Conservation (phyloP, 768 basidiomycete genomes). For the Pulveroboletus ravenelii region DNA sequence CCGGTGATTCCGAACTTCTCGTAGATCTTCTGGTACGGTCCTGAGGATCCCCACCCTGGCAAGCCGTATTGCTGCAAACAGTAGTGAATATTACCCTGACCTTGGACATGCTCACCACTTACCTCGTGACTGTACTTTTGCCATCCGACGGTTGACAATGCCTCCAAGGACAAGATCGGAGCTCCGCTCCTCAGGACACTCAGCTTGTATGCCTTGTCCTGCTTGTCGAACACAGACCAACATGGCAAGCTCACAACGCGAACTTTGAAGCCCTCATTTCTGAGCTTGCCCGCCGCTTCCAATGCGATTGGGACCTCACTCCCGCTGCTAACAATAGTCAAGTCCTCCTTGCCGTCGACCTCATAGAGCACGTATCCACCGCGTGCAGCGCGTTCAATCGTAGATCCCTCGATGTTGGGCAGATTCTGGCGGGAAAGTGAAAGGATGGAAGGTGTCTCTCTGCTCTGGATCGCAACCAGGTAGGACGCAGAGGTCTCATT, state of each 20-base stretch:
- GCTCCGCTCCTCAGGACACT: conserved; percentile 85
- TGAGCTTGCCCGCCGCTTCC: conserved; percentile 80
- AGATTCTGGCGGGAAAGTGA: conserved; percentile 87
- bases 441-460: conserved; percentile 75
- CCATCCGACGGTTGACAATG: conserved; percentile 81
- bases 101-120: conserved; percentile 10
- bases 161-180: conserved; percentile 87
- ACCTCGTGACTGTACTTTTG: conserved; percentile 84
- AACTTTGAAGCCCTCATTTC: conserved; percentile 70
- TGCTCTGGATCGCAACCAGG: conserved; percentile 69
- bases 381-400: conserved; percentile 75
- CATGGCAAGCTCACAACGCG: conserved; percentile 87
- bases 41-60: conserved; percentile 79
- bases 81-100: neutral
- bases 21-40: conserved; percentile 87
- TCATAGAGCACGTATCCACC: conserved; percentile 92
- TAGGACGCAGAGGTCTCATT: conserved; percentile 97
- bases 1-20: conserved; percentile 86
- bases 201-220: conserved; percentile 73
- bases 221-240: conserved; percentile 83
- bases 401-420: conserved; percentile 84
- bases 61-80: conserved; percentile 61
- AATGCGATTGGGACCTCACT: conserved; percentile 86
- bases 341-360: conserved; percentile 61
- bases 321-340: conserved; percentile 87